Evolutionary conservation across 176 grass and related monocot genomes (phyloP).

Genomic region (Avena sativa): DNA sequence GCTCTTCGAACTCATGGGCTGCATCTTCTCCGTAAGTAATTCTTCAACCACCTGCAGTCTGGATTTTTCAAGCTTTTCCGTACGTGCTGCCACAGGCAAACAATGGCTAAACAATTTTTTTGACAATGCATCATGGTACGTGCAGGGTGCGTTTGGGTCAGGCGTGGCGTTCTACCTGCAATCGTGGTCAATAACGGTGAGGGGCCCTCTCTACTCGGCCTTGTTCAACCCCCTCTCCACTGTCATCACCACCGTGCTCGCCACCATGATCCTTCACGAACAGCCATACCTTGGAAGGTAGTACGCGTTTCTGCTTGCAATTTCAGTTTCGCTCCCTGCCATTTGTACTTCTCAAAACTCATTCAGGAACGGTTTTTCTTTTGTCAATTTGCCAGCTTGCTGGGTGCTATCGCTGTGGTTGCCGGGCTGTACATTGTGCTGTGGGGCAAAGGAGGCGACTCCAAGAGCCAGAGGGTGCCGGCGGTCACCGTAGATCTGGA

Average conservation of each 20-base stretch:
- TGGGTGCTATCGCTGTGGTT: constrained; percentile 41
- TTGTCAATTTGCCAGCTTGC: constrained; percentile 29
- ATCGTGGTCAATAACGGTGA: constrained; percentile 69
- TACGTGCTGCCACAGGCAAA: too few relatives aligned
- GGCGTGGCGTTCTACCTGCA: constrained; percentile 73
- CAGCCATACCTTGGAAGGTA: constrained; percentile 73
- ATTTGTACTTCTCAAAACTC: not conserved
- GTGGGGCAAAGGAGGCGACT: constrained; percentile 51
- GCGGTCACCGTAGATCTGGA: not conserved
- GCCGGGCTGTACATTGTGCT: constrained; percentile 48
- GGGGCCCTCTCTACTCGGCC: constrained; percentile 72
- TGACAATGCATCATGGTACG: not conserved
- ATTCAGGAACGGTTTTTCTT: too few relatives aligned
- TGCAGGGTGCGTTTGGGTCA: constrained; percentile 65
- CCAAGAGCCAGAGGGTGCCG: not conserved
- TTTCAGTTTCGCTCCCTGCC: not conserved
- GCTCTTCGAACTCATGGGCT: constrained; percentile 46
- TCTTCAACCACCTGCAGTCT: too few relatives aligned
- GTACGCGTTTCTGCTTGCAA: not conserved
- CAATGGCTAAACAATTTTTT: too few relatives aligned
- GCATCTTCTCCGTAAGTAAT: constrained; percentile 57
- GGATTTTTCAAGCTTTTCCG: too few relatives aligned
- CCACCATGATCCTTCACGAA: constrained; percentile 52
- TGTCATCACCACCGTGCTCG: constrained; percentile 60
- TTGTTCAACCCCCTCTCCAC: constrained; percentile 78